Base-by-base conservation (phyloP, 2,329 filamentous ascomycete genomes). In the Stemphylium lycopersici region DNA sequence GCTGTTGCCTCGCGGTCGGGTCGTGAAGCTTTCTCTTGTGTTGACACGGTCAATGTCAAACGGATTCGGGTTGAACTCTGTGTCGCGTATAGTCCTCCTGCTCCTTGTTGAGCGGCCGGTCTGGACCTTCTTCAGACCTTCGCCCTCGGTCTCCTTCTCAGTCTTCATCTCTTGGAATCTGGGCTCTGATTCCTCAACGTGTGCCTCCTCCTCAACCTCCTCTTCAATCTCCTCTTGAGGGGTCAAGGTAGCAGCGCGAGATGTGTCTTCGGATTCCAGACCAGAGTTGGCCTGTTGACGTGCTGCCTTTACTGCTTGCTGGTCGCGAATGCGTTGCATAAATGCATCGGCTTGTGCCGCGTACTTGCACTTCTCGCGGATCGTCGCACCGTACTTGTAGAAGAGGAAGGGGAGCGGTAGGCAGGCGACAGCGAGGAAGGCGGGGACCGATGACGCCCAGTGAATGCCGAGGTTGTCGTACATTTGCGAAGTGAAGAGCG, bases 331-430 rank as follows among this genome's bases (percentile, higher is more conserved):
- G 40, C 76, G 76, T 45, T 74, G 72, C 74, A 89, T 79, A 55
- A 89, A 83, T 10, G 79, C 80, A 26, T 87, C 86, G 6, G 88
- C 84, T 73, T 90, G 83, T 8, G 84, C 82, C 5, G 89, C 85
- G 67, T 83, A 92, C 77, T 88, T 87, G 81, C 89, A 91, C 67
- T 80, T 84, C 70, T 81, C 77, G 18, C 89, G 82, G 63, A 93
- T 88, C 24, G 59, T 18, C 6, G 73, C 77, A 34, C 90, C 90
- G 70, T 90, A 91, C 63, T 83, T 86, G 77, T 90, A 90, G 74
- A 93, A 90, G 13, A 93, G 72, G 73, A 90, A 88, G 0, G 90
- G 90, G 67, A 90, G 88, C 0, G 90, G 89, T 15, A 91, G 78
- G 73, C 89, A 92, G 10, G 81, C 82, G 3, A 92, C 72, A 0